Evolutionary conservation across 2,329 filamentous ascomycete species (phyloP), one percentile per base, ranked within the genome.

Genomic region (Apiospora pterosperma): DNA sequence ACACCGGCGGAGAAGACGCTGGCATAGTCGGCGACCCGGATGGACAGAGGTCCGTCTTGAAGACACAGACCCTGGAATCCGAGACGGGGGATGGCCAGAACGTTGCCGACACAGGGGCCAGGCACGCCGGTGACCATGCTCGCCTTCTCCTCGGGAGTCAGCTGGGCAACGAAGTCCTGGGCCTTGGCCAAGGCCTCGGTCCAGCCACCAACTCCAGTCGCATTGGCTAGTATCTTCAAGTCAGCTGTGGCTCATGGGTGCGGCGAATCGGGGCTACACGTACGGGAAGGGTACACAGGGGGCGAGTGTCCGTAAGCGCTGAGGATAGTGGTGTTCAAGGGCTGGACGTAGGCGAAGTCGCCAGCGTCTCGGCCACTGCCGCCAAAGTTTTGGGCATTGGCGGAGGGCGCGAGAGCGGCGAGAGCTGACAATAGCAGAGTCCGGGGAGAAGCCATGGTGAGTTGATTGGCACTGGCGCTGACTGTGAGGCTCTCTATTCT

Each of bases 1-100:
- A 91, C 82, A 63, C 89, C 90, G n/a, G 89, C 86, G 2, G 89
- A 84, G 76, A 92, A 92, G 5, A 88, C 90, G 61, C 87, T 90
- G 67, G 84, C 85, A 73, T 88, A 90, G 75, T 92, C 90, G 67
- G 85, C 78, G 67, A 85, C 81, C 69, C 90, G 85, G 66, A 92
- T 77, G 68, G 90, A 89, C 21, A 92, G 80, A 25, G 90, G 90
- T 34, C 87, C 87, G 74, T 92, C 90, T 69, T 91, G 88, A 74
- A 91, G 76, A 74, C 90, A 92, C 25, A 92, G 77, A 3, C 85
- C 80, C 65, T 80, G 82, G 74, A 87, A 87, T 36, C 82, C 82
- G 4, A 89, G 77, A 61, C 85, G 78, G 2, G 83, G 82, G 58
- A 88, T 82, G 48, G 85, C 76, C 28, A 84, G 83, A 19, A 74